phyloP scores from a whole-genome alignment of 352 stramenopile genomes.

The Peronosclerospora sorghi region DNA sequence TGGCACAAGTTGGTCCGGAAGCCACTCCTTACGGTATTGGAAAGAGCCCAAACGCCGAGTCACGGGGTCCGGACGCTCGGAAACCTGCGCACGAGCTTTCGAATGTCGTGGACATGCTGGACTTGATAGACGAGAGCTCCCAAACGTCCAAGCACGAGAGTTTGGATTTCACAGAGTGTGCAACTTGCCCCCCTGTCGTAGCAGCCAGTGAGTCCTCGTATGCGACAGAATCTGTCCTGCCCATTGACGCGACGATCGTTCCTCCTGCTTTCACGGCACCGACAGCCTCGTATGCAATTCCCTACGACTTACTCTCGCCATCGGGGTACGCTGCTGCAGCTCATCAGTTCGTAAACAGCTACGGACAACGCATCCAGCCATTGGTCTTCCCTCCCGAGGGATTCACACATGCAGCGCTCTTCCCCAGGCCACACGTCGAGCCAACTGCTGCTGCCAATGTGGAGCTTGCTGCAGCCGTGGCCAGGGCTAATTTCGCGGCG shows the following conservation, averaged over 20 bases:
- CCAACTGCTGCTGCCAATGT: conserved; percentile 18
- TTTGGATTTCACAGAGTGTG: conserved; percentile 4
- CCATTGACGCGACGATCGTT: background rate
- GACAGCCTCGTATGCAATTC: conserved; percentile 1
- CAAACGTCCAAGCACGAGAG: conserved; percentile 17
- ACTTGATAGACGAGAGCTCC: conserved; percentile 39
- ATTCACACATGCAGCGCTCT: conserved; percentile 1
- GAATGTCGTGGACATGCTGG: conserved; percentile 58
- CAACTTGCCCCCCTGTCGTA: conserved; percentile 17
- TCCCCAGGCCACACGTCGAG: conserved; percentile 19
- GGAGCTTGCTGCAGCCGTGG: conserved; percentile 32
- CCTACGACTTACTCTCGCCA: conserved; percentile 53
- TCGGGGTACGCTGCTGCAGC: conserved; percentile 28
- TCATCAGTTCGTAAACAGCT: conserved; percentile 24
- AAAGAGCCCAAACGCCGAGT: background rate
- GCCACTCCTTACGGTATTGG: conserved; percentile 1
- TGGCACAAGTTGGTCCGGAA: conserved; percentile 4
- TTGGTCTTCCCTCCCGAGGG: conserved; percentile 35
- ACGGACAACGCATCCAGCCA: conserved; percentile 22
- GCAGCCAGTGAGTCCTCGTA: conserved; percentile 12
- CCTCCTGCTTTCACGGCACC: background rate
- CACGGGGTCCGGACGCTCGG: conserved; percentile 3
- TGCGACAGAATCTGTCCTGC: too few relatives aligned
- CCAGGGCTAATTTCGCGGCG: conserved; percentile 45
- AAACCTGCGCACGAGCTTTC: conserved; percentile 37